Base-by-base conservation (phyloP, 2,329 filamentous ascomycete species). In the Fusarium nanum region DNA sequence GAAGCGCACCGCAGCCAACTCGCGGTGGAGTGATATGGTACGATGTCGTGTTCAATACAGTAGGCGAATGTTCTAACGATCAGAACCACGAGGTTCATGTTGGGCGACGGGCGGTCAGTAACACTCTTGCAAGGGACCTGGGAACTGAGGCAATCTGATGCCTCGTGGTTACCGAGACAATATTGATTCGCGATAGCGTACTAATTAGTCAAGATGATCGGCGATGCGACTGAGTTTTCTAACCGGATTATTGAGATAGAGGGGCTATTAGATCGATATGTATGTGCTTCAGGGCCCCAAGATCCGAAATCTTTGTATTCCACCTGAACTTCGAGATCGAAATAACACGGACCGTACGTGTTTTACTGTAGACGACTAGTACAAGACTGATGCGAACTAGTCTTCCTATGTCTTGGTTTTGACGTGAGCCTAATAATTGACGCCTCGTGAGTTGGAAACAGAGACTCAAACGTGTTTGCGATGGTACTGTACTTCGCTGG, bases 41-140 rank as follows among this genome's bases (percentile, higher is more conserved):
- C 25, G 37, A 53, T 25, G 14, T 45, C 18, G 46, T 63, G 30
- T 22, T 48, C 41, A 28, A 52, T 56, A 58, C 23, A 41, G 32
- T 52, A 53, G 47, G 47, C 28, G 18, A 37, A 49, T 46, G 52
- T 41, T 61, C 22, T 42, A 56, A 48, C 47, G 28, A 42, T 12
- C 28, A 50, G 20, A 53, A 40, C 53, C 37, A 64, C 41, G 45
- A 46, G 48, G 44, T 41, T 41, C 54, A 27, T 55, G 50, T 53
- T 56, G 25, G 32, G 67, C 49, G 64, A 60, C 41, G 25, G 30
- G 68, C 59, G 67, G 63, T 65, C 59, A 71, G 54, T 30, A 64
- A 47, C 18, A 27, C 14, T 12, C 40, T 30, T 48, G 44, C 50
- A 53, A 46, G 50, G 46, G 30, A 48, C 44, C 28, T 44, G 27